Conservation (phyloP, 148 eudicot species). For the Polygonum maritimum region DNA sequence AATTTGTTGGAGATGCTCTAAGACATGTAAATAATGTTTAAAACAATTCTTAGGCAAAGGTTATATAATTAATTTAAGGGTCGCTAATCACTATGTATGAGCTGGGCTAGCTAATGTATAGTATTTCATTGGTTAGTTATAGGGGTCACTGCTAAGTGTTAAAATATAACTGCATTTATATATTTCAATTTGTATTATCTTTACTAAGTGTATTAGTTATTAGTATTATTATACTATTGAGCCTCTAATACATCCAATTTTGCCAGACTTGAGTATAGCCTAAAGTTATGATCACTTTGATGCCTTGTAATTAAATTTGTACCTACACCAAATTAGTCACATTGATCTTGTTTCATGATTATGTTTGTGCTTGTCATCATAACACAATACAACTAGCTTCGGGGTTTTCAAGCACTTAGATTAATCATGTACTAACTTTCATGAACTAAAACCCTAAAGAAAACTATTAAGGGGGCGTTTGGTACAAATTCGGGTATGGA, state of each 20-base stretch:
- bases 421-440: no score
- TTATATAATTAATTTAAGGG: neutral
- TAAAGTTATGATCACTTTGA: conserved; percentile 2
- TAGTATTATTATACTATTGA: neutral
- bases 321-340: neutral
- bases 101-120: neutral
- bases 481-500: no score
- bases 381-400: neutral
- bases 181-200: neutral
- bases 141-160: neutral
- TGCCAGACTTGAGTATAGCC: neutral
- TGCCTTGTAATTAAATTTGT: neutral
- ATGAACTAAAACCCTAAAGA: no score
- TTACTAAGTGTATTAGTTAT: no score
- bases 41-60: neutral
- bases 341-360: neutral
- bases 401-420: no score
- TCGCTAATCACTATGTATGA: neutral
- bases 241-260: neutral
- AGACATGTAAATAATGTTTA: no score
- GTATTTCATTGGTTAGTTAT: neutral
- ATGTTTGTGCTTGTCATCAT: conserved; percentile 2
- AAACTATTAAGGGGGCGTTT: no score
- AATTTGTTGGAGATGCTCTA: no score
- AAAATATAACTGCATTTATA: neutral